phyloP scores from a whole-genome alignment of 306 rosid genomes.

The Glycine tomentella region DNA sequence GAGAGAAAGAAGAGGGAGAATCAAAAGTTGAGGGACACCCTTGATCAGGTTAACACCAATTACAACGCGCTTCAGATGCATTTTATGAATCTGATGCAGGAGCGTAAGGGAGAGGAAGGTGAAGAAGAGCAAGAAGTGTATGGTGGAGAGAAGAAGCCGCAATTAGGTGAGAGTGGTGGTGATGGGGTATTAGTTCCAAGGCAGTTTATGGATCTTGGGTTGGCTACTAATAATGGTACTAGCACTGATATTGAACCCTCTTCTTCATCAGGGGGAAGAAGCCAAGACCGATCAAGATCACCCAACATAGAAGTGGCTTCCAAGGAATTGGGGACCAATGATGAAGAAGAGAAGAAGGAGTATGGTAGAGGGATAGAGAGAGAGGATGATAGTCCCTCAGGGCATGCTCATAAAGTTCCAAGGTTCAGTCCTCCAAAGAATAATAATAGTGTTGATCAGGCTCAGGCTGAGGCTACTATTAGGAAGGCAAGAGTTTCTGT shows the following conservation, averaged over 20 bases:
- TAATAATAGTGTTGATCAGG: conserved; percentile 56
- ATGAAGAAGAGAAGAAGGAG: conserved; percentile 53
- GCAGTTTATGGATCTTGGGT: conserved; percentile 73
- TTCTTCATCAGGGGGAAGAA: conserved; percentile 60
- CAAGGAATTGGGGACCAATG: conserved; percentile 22
- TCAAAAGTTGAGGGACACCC: conserved; percentile 52
- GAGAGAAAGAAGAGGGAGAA: conserved; percentile 68
- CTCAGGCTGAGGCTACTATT: conserved; percentile 80
- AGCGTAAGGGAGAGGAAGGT: conserved; percentile 48
- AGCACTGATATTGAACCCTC: conserved; percentile 43
- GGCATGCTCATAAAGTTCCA: conserved; percentile 51
- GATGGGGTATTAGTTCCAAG: conserved; percentile 58
- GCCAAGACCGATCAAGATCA: conserved; percentile 53
- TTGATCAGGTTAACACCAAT: conserved; percentile 50
- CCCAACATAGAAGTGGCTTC: conserved; percentile 49
- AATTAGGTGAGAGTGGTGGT: background rate
- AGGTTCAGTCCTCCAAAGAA: conserved; percentile 61
- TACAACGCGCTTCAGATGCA: conserved; percentile 65
- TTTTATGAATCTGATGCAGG: conserved; percentile 44
- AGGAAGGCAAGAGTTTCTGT: conserved; percentile 83
- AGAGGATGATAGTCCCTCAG: conserved; percentile 54
- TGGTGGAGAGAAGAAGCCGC: no score
- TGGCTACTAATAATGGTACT: conserved; percentile 45
- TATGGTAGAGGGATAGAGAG: conserved; percentile 37
- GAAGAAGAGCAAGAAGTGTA: conserved; percentile 53